phyloP scores from a whole-genome alignment of 805 yeast genomes.

The Metschnikowia borealis region DNA sequence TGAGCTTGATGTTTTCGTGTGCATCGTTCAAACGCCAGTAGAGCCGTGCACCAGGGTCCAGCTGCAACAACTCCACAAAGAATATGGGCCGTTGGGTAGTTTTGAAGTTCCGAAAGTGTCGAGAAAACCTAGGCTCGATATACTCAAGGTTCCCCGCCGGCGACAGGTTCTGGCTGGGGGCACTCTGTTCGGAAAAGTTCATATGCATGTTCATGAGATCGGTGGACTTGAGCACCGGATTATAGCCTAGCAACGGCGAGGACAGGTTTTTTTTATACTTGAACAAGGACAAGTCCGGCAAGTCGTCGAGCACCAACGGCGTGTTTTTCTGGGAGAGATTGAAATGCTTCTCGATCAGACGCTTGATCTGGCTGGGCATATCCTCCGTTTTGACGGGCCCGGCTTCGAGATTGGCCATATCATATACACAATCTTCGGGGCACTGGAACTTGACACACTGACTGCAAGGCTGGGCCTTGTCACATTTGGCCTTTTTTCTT shows the following conservation, averaged over 20 bases:
- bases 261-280: background rate
- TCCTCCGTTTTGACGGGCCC: background rate
- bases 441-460: constrained; percentile 13
- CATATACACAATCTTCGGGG: constrained; percentile 14
- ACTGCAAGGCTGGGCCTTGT: constrained; percentile 12
- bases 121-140: constrained; percentile 5
- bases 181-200: constrained; percentile 5
- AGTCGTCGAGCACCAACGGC: background rate
- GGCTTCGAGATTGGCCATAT: background rate
- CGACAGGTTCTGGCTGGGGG: background rate
- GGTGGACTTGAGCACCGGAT: constrained; percentile 13
- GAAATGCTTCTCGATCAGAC: constrained; percentile 1
- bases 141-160: constrained; percentile 5
- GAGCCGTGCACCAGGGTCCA: constrained; percentile 18
- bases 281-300: background rate
- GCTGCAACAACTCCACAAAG: constrained; percentile 16
- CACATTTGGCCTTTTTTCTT: constrained; percentile 15
- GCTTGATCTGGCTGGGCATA: background rate
- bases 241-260: constrained; percentile 11
- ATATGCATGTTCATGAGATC: constrained; percentile 16
- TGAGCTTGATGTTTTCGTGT: constrained; percentile 9
- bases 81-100: constrained; percentile 12
- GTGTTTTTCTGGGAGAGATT: background rate
- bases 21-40: constrained; percentile 15
- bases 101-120: constrained; percentile 6